Conservation (phyloP, 805 yeast genomes). For the Candida sonorensis region DNA sequence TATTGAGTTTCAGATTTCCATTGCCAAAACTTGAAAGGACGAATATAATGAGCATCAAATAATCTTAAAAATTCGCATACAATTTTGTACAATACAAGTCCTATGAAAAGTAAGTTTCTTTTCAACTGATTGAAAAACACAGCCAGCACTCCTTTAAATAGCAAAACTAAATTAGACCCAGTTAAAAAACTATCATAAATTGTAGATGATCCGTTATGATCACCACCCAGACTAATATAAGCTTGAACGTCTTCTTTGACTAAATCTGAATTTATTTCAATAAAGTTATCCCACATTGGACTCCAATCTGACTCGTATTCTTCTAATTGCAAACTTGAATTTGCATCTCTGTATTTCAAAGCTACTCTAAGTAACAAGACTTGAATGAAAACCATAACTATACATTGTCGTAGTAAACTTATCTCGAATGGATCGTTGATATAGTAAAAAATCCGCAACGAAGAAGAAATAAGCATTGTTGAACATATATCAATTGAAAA, state of each 20-base stretch:
- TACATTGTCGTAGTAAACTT: conserved; percentile 70
- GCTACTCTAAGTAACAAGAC: conserved; percentile 55
- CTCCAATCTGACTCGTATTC: conserved; percentile 23
- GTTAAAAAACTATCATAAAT: neutral
- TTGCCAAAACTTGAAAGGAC: conserved; percentile 78
- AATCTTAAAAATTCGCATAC: conserved; percentile 41
- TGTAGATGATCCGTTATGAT: neutral
- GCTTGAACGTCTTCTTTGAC: conserved; percentile 9
- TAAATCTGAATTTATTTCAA: conserved; percentile 8
- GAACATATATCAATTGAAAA: conserved; percentile 91
- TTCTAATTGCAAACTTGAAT: conserved; percentile 31
- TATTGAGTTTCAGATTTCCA: conserved; percentile 40
- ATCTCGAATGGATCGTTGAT: conserved; percentile 74
- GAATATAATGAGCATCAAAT: conserved; percentile 61
- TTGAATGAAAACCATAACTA: conserved; percentile 83
- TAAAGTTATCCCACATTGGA: conserved; percentile 24
- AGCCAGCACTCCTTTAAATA: conserved; percentile 4
- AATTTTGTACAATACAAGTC: conserved; percentile 8
- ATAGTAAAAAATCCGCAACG: conserved; percentile 69
- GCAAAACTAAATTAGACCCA: no score
- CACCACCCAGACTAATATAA: no score
- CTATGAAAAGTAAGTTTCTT: conserved; percentile 10
- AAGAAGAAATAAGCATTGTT: conserved; percentile 77
- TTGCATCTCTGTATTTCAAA: conserved; percentile 45
- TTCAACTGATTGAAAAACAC: conserved; percentile 8